These are phyloP conservation scores for Pichia sp. DNA, from an alignment of 1,139 yeast genomes.

Conservation along the genomic window DNA sequence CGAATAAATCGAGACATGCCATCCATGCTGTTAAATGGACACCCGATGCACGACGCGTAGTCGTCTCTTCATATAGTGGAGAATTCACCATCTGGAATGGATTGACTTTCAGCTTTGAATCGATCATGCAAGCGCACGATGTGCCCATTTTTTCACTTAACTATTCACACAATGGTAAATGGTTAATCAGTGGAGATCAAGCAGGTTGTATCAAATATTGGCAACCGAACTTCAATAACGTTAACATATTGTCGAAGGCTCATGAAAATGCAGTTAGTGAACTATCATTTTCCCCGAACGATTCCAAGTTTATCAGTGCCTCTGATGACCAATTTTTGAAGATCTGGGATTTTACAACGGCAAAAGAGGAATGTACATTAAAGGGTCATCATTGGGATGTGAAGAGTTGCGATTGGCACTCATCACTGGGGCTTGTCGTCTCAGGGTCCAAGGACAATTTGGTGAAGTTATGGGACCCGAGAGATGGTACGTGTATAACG, in stretches of 20 bases:
- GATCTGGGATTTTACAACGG: constrained; percentile 92
- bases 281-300: constrained; percentile 84
- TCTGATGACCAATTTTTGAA: constrained; percentile 87
- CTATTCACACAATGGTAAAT: constrained; percentile 88
- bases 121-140: constrained; percentile 98
- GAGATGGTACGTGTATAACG: constrained; percentile 62
- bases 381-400: constrained; percentile 99
- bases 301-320: constrained; percentile 82
- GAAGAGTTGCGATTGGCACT: constrained; percentile 96
- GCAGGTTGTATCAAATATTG: constrained; percentile 89
- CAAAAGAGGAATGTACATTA: constrained; percentile 71
- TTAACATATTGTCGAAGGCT: constrained; percentile 67
- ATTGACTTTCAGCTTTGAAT: constrained; percentile 88
- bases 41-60: constrained; percentile 86
- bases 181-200: constrained; percentile 92
- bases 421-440: constrained; percentile 72
- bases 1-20: constrained; percentile 88
- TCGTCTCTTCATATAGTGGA: constrained; percentile 90
- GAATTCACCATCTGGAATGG: constrained; percentile 98
- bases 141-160: constrained; percentile 72
- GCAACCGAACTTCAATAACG: constrained; percentile 98
- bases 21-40: constrained; percentile 93
- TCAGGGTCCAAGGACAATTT: constrained; percentile 92
- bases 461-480: constrained; percentile 94
- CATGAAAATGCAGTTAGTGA: constrained; percentile 82